These are phyloP conservation scores for Candida ovalis DNA, from an alignment of 805 yeast species.

Conservation along the genomic window DNA sequence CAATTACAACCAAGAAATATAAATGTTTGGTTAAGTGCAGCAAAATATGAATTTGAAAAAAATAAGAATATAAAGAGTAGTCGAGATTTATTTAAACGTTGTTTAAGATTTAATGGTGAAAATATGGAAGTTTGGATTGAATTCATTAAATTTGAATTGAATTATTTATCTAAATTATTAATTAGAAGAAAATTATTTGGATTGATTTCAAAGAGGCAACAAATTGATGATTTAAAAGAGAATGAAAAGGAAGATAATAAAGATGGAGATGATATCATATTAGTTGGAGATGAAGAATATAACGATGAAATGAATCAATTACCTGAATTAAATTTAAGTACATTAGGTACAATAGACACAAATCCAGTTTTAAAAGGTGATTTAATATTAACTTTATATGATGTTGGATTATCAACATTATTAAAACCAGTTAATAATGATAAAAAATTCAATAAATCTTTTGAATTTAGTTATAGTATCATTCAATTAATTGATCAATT, in stretches of 20 bases:
- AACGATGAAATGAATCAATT: slow-evolving; percentile 55
- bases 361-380: slow-evolving; percentile 78
- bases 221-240: slow-evolving; percentile 41
- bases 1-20: slow-evolving; percentile 89
- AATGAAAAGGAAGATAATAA: slow-evolving; percentile 33
- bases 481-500: slow-evolving; percentile 65
- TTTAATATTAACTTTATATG: slow-evolving; percentile 64
- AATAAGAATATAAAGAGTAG: slow-evolving; percentile 89
- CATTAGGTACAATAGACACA: slow-evolving; percentile 81
- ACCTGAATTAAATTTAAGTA: slow-evolving; percentile 84
- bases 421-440: slow-evolving; percentile 5
- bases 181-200: slow-evolving; percentile 83
- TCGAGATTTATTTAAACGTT: slow-evolving; percentile 79
- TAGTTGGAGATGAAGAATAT: slow-evolving; percentile 23
- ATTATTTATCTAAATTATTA: slow-evolving; percentile 77
- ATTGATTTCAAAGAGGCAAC: slow-evolving; percentile 69
- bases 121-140: slow-evolving; percentile 72
- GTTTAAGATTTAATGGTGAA: slow-evolving; percentile 77
- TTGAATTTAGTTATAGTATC: slow-evolving; percentile 38
- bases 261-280: not conserved
- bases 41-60: slow-evolving; percentile 85
- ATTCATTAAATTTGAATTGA: slow-evolving; percentile 83
- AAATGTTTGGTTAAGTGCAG: slow-evolving; percentile 91
- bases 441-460: slow-evolving; percentile 37
- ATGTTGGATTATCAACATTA: slow-evolving; percentile 56